Conservation (phyloP, 2,329 filamentous ascomycete species). For the Neodidymelliopsis sp. region DNA sequence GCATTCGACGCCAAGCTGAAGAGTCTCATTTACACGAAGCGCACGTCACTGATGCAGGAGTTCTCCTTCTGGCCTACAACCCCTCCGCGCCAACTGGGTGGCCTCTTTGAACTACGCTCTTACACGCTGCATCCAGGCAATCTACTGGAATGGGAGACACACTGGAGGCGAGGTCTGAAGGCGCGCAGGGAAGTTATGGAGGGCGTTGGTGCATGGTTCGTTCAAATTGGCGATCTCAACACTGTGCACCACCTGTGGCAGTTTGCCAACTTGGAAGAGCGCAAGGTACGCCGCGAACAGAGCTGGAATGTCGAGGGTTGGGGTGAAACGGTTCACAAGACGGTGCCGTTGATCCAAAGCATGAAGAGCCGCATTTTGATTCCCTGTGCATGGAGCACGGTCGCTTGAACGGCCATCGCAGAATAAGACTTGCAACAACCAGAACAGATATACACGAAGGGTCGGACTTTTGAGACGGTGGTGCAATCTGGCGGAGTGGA, state of each 20-base stretch:
- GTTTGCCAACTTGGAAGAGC: conserved; percentile 94
- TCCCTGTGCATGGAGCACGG: conserved; percentile 95
- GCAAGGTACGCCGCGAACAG: conserved; percentile 87
- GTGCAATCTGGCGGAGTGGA: not conserved
- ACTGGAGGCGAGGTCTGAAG: conserved; percentile 92
- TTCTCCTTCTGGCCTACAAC: conserved; percentile 99
- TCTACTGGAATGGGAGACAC: conserved; percentile 96
- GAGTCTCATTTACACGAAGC: conserved; percentile 82
- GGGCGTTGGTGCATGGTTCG: conserved; percentile 97
- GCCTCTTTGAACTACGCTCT: conserved; percentile 93
- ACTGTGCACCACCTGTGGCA: conserved; percentile 99
- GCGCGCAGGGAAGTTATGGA: conserved; percentile 97
- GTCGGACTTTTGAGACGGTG: not conserved
- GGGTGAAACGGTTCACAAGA: conserved; percentile 98
- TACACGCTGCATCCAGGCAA: conserved; percentile 97
- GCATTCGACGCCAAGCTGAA: conserved; percentile 87
- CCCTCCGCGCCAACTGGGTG: conserved; percentile 85
- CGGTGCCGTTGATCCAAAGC: conserved; percentile 91
- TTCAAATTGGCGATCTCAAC: conserved; percentile 96
- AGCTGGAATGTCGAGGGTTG: conserved; percentile 96
- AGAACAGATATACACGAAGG: too few relatives aligned
- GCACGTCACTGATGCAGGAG: conserved; percentile 95
- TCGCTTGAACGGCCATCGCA: conserved; percentile 64
- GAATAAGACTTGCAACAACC: not conserved
- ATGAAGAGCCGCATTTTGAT: conserved; percentile 96